These are phyloP conservation scores for Sequoia sempervirens DNA, from an alignment of 75 land plant genomes.

Conservation along the genomic window DNA sequence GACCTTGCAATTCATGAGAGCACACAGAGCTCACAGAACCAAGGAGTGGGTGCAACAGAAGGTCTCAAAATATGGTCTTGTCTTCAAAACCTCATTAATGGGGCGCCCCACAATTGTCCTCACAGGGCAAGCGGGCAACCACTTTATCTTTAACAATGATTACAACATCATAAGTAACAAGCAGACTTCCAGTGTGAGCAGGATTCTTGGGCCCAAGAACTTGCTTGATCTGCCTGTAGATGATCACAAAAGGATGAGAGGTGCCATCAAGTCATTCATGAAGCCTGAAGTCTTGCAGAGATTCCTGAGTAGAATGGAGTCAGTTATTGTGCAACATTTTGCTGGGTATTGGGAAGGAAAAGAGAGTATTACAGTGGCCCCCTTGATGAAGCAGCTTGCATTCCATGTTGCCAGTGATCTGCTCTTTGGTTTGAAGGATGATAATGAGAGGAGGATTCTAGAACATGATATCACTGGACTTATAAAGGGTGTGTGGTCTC, in stretches of 20 bases:
- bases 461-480: conserved; percentile 6
- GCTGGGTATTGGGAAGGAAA: background rate
- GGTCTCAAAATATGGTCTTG: background rate
- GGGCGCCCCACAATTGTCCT: background rate
- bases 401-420: conserved; percentile 26
- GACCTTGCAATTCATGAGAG: conserved; percentile 27
- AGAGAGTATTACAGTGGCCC: conserved; percentile 12
- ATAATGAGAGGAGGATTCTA: conserved; percentile 10
- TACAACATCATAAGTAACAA: background rate
- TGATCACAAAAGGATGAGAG: conserved; percentile 15
- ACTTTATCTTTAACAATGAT: conserved; percentile 1
- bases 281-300: conserved; percentile 25
- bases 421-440: conserved; percentile 23
- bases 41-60: background rate
- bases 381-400: conserved; percentile 31
- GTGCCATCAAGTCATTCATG: conserved; percentile 21
- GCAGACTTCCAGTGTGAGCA: background rate
- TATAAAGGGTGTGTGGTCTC: conserved; percentile 10
- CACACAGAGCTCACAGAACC: conserved; percentile 11
- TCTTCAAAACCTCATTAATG: conserved; percentile 14
- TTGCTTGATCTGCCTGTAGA: conserved; percentile 12
- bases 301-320: conserved; percentile 10
- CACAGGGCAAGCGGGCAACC: conserved; percentile 7
- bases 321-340: conserved; percentile 7
- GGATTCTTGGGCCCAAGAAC: background rate